Evolutionary conservation across 2,329 filamentous ascomycete species (phyloP).

Genomic region (Paraconiothyrium sp.): DNA sequence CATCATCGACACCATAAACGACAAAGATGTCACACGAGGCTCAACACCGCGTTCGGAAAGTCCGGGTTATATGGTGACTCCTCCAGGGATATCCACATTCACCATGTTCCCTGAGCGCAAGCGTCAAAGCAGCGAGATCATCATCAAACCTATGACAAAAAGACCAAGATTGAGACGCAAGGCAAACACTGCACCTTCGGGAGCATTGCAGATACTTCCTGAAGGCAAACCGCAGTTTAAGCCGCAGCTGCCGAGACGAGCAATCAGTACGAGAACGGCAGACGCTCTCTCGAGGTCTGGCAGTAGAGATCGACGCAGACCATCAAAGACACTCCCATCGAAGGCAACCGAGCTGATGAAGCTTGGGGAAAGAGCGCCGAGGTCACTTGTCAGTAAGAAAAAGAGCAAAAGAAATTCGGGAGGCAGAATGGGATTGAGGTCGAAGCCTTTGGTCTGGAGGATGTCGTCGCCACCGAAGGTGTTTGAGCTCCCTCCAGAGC

Average conservation of each 20-base stretch:
- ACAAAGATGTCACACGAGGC: constrained; percentile 13
- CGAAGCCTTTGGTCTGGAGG: constrained; percentile 23
- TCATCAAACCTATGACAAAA: constrained; percentile 7
- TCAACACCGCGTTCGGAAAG: constrained; percentile 8
- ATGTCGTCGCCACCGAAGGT: constrained; percentile 15
- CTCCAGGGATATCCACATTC: constrained; percentile 2
- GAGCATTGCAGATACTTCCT: constrained; percentile 18
- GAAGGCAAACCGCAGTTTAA: constrained; percentile 7
- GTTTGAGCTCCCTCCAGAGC: constrained; percentile 15
- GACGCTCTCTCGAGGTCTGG: constrained; percentile 14
- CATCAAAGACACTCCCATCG: constrained; percentile 15
- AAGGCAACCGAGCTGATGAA: constrained; percentile 14
- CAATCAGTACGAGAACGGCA: constrained; percentile 34
- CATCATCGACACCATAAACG: constrained; percentile 24
- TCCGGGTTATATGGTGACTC: constrained; percentile 10
- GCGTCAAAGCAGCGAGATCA: constrained; percentile 17
- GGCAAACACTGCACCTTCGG: constrained; percentile 33
- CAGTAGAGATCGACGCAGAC: constrained; percentile 14
- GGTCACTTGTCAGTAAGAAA: constrained; percentile 21
- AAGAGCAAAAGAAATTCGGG: constrained; percentile 23
- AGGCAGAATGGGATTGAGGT: constrained; percentile 23
- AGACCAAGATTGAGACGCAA: constrained; percentile 30
- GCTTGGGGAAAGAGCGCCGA: constrained; percentile 13
- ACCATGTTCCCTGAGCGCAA: constrained; percentile 13
- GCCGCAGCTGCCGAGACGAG: constrained; percentile 37